Percentiles rank a stretch among this genome's conserved stretches.
These are phyloP conservation scores for Termitomyces sp. DNA, from an alignment of 768 basidiomycete species.

Conservation along the genomic window DNA sequence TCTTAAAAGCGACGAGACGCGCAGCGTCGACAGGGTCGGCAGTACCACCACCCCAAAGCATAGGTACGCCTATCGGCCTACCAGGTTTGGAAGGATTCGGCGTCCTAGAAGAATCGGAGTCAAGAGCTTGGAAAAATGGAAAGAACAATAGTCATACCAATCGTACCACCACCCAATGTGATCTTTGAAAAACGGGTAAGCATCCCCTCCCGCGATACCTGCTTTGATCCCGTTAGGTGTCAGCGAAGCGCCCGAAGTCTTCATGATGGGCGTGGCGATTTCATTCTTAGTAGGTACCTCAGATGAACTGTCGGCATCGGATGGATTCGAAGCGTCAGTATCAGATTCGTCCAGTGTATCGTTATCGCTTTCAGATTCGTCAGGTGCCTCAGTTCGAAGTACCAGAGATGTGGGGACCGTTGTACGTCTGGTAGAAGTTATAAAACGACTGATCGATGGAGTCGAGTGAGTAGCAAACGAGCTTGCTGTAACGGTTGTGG, in stretches of 20 bases:
- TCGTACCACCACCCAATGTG: constrained; percentile 50
- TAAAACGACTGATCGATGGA: constrained; percentile 1
- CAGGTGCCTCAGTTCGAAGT: neutral
- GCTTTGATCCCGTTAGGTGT: constrained; percentile 42
- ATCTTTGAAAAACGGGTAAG: constrained; percentile 30
- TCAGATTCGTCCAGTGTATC: neutral
- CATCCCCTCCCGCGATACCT: constrained; percentile 41
- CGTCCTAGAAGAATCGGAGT: constrained; percentile 22
- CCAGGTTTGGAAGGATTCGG: constrained; percentile 35
- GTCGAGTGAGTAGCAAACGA: neutral
- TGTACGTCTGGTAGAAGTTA: neutral
- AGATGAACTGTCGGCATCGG: neutral
- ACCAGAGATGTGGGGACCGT: neutral
- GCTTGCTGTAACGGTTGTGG: neutral
- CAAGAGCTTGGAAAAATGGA: neutral
- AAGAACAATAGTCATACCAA: constrained; percentile 25
- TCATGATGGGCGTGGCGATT: constrained; percentile 6
- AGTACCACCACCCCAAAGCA: constrained; percentile 43
- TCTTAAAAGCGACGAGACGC: constrained; percentile 31
- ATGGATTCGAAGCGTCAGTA: neutral
- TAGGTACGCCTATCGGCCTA: constrained; percentile 36
- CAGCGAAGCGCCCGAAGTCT: constrained; percentile 15
- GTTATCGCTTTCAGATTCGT: neutral
- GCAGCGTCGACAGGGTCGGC: constrained; percentile 33
- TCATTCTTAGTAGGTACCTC: constrained; percentile 4